A percentile compares a stretch with the other conserved stretches of the same genome.
Evolutionary conservation across 2,329 filamentous ascomycete species (phyloP).

Genomic region (Chaetoscypha palmicola): DNA sequence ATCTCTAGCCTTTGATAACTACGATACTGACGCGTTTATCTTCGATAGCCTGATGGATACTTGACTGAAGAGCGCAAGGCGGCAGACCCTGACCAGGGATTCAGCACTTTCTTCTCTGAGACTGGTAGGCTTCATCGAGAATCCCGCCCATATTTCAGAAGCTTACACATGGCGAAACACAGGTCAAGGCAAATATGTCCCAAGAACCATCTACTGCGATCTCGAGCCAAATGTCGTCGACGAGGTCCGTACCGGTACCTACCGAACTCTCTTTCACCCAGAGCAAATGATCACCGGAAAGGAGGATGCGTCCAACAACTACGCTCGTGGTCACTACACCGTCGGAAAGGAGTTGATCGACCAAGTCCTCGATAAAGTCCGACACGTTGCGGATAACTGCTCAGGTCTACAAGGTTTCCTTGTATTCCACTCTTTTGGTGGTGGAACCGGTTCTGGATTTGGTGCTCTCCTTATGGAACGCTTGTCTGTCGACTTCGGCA

Average conservation of each 20-base stretch:
- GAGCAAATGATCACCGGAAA: conserved; percentile 99
- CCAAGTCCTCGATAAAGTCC: conserved; percentile 94
- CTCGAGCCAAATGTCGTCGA: conserved; percentile 99
- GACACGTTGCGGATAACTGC: conserved; percentile 96
- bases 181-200: conserved; percentile 99
- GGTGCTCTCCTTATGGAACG: conserved; percentile 98
- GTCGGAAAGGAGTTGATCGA: conserved; percentile 99
- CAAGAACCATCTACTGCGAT: conserved; percentile 98
- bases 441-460: conserved; percentile 97
- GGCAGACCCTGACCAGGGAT: conserved; percentile 87
- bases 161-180: conserved; percentile 10
- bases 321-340: conserved; percentile 98
- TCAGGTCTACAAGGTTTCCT: conserved; percentile 97
- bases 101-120: conserved; percentile 99
- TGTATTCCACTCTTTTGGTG: conserved; percentile 99
- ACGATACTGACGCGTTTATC: conserved; percentile 30
- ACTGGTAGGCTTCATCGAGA: conserved; percentile 63
- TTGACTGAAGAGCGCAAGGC: conserved; percentile 97
- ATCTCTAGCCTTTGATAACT: conserved; percentile 1
- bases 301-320: conserved; percentile 99
- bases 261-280: conserved; percentile 95
- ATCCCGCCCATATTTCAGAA: neutral
- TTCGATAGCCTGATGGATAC: conserved; percentile 84
- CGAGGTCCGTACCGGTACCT: conserved; percentile 95
- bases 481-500: conserved; percentile 97